These are phyloP conservation scores for Kodamaea jinghongensis DNA, from an alignment of 805 yeast genomes.

Conservation along the genomic window DNA sequence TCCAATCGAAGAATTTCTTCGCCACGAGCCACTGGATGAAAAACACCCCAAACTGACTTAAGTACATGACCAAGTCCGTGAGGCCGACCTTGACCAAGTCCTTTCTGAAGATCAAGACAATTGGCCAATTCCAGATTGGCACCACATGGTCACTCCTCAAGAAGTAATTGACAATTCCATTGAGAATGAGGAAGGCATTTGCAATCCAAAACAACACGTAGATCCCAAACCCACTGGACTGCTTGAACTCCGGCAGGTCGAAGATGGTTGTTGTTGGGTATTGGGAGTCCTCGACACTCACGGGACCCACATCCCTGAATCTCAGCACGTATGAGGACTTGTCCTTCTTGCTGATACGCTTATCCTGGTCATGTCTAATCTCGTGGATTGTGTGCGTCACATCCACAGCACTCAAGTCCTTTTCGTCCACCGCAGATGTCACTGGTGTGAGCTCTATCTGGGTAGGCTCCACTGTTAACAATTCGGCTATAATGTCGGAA, in stretches of 20 bases:
- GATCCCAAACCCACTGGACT: slow-evolving; percentile 68
- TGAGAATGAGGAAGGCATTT: slow-evolving; percentile 52
- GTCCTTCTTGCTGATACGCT: slow-evolving; percentile 4
- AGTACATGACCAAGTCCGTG: slow-evolving; percentile 74
- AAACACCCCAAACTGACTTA: slow-evolving; percentile 59
- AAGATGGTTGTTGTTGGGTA: slow-evolving; percentile 43
- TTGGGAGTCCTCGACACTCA: slow-evolving; percentile 14
- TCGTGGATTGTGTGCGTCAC: slow-evolving; percentile 1
- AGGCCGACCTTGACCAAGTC: slow-evolving; percentile 68
- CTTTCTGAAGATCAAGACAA: slow-evolving; percentile 54
- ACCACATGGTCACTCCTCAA: slow-evolving; percentile 45
- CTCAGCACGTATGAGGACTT: slow-evolving; percentile 42
- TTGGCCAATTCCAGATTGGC: slow-evolving; percentile 46
- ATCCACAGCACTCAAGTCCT: slow-evolving; percentile 1
- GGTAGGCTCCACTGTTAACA: too few species aligned
- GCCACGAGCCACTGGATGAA: slow-evolving; percentile 56
- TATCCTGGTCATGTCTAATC: slow-evolving; percentile 1
- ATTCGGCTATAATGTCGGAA: not conserved
- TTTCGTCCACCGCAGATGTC: not conserved
- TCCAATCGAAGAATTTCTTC: slow-evolving; percentile 55
- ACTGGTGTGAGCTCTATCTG: not conserved
- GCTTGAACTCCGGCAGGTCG: slow-evolving; percentile 46
- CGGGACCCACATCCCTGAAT: slow-evolving; percentile 54
- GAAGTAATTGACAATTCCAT: slow-evolving; percentile 54
- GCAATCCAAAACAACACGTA: slow-evolving; percentile 78